These are phyloP conservation scores for Jackrogersella multiformis DNA, from an alignment of 495 filamentous ascomycete species.

Conservation along the genomic window DNA sequence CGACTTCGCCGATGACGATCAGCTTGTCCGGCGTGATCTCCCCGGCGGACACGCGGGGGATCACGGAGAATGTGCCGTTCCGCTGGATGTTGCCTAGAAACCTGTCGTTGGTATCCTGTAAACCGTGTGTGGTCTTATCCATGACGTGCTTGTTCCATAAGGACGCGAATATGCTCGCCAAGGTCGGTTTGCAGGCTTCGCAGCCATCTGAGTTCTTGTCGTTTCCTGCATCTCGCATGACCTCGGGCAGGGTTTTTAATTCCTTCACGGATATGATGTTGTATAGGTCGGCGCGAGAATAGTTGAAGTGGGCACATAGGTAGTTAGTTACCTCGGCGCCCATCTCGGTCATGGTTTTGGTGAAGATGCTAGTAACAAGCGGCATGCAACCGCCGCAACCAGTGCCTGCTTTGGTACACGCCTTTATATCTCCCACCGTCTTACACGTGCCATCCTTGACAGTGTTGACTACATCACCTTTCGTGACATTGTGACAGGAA, in stretches of 20 bases:
- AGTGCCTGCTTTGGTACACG: conserved; percentile 93
- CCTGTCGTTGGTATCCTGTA: conserved; percentile 94
- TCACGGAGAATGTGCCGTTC: conserved; percentile 91
- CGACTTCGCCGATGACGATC: conserved; percentile 86
- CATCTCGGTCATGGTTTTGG: conserved; percentile 88
- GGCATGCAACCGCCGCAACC: conserved; percentile 97
- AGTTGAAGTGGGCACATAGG: conserved; percentile 85
- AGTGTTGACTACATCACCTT: conserved; percentile 77
- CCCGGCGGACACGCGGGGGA: conserved; percentile 85
- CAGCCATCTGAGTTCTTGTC: conserved; percentile 82
- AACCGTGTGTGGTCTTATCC: conserved; percentile 74
- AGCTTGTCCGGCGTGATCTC: conserved; percentile 94
- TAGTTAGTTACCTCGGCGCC: conserved; percentile 92
- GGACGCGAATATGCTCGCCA: conserved; percentile 85
- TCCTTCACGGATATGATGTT: conserved; percentile 88
- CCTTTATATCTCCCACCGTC: conserved; percentile 86
- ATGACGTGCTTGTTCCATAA: conserved; percentile 90
- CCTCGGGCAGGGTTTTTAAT: conserved; percentile 76
- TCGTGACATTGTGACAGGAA: conserved; percentile 95
- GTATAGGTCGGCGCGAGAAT: conserved; percentile 88
- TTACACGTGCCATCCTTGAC: conserved; percentile 88
- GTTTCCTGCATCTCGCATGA: conserved; percentile 85
- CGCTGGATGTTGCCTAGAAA: conserved; percentile 96
- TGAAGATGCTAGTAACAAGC: conserved; percentile 91
- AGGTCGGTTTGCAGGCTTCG: conserved; percentile 88